Evolutionary conservation across 345 rosid species (phyloP).

Genomic region (Euclidium syriacum): DNA sequence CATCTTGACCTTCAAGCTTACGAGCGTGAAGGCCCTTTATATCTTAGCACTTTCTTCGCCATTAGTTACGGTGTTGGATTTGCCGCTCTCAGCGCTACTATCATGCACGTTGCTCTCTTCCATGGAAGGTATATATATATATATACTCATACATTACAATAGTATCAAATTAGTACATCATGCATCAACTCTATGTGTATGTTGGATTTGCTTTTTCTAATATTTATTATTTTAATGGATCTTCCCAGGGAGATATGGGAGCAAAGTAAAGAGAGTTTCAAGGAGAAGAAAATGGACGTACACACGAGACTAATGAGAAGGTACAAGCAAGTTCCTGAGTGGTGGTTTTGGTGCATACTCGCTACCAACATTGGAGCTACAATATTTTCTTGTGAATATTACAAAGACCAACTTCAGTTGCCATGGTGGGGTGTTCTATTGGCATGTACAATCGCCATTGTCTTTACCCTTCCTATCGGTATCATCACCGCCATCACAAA

Average conservation of each 20-base stretch:
- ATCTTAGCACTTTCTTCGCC: slow-evolving; percentile 81
- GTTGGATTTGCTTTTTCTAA: not conserved
- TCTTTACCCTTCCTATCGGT: slow-evolving; percentile 90
- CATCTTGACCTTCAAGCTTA: slow-evolving; percentile 74
- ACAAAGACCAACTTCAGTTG: slow-evolving; percentile 77
- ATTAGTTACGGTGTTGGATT: slow-evolving; percentile 87
- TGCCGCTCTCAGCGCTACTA: slow-evolving; percentile 81
- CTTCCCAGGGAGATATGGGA: slow-evolving; percentile 73
- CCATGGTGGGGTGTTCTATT: slow-evolving; percentile 99
- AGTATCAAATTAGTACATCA: not conserved
- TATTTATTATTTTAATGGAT: too few relatives aligned
- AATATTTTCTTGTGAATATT: slow-evolving; percentile 77
- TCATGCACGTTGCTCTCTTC: slow-evolving; percentile 75
- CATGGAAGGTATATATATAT: slow-evolving; percentile 76
- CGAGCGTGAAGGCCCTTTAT: slow-evolving; percentile 72
- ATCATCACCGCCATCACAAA: slow-evolving; percentile 94
- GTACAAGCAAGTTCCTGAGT: slow-evolving; percentile 79
- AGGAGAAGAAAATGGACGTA: slow-evolving; percentile 54
- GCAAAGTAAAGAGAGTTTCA: slow-evolving; percentile 73
- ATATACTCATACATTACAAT: not conserved
- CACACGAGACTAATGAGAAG: slow-evolving; percentile 75
- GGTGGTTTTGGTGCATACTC: slow-evolving; percentile 90
- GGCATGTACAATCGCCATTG: slow-evolving; percentile 74
- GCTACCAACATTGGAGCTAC: slow-evolving; percentile 55
- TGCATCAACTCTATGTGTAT: not conserved